Percentiles rank a stretch among this genome's conserved stretches.
These are phyloP conservation scores for Dissophora globulifera DNA, from an alignment of 192 early-diverging fungal genomes.

Conservation along the genomic window DNA sequence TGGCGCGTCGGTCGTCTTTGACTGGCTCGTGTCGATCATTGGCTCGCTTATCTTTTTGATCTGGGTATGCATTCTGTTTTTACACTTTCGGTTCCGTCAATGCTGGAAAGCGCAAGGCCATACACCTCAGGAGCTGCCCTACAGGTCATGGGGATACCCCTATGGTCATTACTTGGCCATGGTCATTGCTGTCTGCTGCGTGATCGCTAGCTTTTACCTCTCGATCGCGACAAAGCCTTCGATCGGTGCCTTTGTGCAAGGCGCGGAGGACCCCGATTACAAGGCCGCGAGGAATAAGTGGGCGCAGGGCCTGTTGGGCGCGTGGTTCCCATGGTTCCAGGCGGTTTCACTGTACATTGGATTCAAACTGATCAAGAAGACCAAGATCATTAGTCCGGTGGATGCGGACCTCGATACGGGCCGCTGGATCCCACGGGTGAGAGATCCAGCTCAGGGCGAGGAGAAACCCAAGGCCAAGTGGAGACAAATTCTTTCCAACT, in stretches of 20 bases:
- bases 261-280: constrained; percentile 10
- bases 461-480: constrained; percentile 14
- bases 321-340: constrained; percentile 72
- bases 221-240: constrained; percentile 21
- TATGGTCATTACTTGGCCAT: constrained; percentile 76
- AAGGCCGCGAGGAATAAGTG: constrained; percentile 50
- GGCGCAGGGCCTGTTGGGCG: constrained; percentile 63
- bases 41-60: constrained; percentile 82
- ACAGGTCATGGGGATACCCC: constrained; percentile 76
- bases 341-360: constrained; percentile 69
- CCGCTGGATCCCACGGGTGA: constrained; percentile 23
- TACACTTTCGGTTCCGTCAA: constrained; percentile 85
- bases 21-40: constrained; percentile 71
- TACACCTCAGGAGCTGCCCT: constrained; percentile 70
- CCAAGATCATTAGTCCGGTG: constrained; percentile 68
- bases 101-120: constrained; percentile 77
- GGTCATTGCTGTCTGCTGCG: constrained; percentile 59
- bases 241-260: background rate
- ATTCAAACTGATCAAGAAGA: constrained; percentile 72
- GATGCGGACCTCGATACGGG: constrained; percentile 68
- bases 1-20: constrained; percentile 65
- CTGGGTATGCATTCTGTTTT: constrained; percentile 84
- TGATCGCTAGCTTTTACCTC: constrained; percentile 21
- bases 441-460: background rate
- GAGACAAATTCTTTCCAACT: constrained; percentile 18